Evolutionary conservation across 1,284 basidiomycete genomes (phyloP), one percentile per base, ranked within the genome.

Genomic region (Malassezia furfur): DNA sequence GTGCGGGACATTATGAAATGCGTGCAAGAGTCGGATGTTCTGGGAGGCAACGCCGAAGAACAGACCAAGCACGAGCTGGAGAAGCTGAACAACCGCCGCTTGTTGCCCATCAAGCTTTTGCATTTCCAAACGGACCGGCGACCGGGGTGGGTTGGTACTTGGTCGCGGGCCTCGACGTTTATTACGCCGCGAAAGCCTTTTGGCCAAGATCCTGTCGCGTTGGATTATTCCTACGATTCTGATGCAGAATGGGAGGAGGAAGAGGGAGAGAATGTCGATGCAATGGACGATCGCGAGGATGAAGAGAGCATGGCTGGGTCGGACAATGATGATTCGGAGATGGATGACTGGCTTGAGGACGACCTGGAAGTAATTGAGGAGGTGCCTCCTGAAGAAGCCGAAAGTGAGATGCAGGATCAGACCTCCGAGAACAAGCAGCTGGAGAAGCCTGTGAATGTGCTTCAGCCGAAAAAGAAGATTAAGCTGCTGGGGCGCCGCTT

Each of bases 221-320:
- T 74, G 25, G 68, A 74, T 52, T 74, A 74, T 47, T 64, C 59
- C 14, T 72, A 71, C 49, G 72, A 74, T 55, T 65, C 62, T 30
- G 72, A 74, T 22, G 69, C 65, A 12, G 72, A 72, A 37, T 74
- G 72, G 71, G 70, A 71, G 35, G 71, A 70, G 36, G 71, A 61
- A 8, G 67, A 66, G 38, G 63, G 65, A 1, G 71, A 74, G 34
- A 70, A 69, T 41, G 71, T 69, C 39, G 55, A 66, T 6, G 57
- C 65, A 32, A 60, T 68, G 5, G 67, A 59, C 25, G 68, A 70
- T 21, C 59, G 64, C 9, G 59, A 64, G 15, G 57, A 62, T 7
- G 64, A 68, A 22, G 63, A 66, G 28, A 65, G 62, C 28, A 59
- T 58, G 8, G 48, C 46, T 2, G 53, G 35, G 14, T 67, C 65